Conservation (phyloP, 179 eudicot species). For the Vitellaria paradoxa region DNA sequence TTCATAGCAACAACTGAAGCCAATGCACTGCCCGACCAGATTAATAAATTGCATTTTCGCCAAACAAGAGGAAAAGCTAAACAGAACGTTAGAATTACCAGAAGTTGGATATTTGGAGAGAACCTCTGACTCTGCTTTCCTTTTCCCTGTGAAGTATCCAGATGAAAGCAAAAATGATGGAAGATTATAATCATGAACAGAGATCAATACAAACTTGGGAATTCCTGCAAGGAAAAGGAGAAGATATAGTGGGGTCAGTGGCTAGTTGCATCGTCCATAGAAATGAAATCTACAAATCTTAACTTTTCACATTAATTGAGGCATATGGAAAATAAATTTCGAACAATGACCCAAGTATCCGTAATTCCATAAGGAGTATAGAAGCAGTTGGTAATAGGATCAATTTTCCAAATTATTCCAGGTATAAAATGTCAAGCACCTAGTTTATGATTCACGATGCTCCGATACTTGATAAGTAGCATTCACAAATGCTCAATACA, state of each 20-base stretch:
- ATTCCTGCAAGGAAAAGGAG: conserved; percentile 53
- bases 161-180: conserved; percentile 79
- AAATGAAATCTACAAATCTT: background rate
- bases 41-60: background rate
- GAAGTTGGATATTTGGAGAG: conserved; percentile 79
- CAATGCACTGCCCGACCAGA: background rate
- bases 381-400: background rate
- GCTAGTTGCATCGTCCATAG: background rate
- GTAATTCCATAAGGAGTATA: background rate
- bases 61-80: conserved; percentile 11
- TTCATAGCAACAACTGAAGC: background rate
- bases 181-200: conserved; percentile 92
- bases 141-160: conserved; percentile 88
- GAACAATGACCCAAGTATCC: background rate
- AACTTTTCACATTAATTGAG: background rate
- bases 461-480: background rate
- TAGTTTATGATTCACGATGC: background rate
- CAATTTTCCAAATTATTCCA: background rate
- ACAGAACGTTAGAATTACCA: conserved; percentile 39
- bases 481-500: background rate
- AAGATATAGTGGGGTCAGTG: background rate
- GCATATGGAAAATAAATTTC: background rate
- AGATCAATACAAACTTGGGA: conserved; percentile 84
- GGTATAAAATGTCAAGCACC: background rate
- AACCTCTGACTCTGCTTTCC: conserved; percentile 94